Percentiles rank a stretch among this genome's conserved stretches.
Conservation (phyloP, 106 monocot genomes). For the Iris macrosiphon region DNA sequence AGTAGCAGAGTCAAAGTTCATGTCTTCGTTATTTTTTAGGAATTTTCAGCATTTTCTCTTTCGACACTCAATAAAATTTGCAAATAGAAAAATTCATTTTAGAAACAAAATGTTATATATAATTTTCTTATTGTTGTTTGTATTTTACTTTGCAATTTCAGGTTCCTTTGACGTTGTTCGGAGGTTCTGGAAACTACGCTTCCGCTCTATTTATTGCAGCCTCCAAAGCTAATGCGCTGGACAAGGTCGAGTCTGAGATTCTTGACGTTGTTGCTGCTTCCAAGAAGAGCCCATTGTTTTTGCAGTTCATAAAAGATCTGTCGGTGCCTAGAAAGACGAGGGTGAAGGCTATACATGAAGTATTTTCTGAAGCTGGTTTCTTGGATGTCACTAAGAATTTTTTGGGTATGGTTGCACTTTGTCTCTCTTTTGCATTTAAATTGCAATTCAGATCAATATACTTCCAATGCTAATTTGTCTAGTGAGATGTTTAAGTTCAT, state of each 20-base stretch:
- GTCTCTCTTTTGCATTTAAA: too few species aligned
- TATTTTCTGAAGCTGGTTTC: conserved; percentile 70
- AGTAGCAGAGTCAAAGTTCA: too few species aligned
- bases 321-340: conserved; percentile 60
- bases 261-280: conserved; percentile 52
- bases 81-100: not conserved
- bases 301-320: conserved; percentile 70
- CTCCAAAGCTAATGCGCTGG: conserved; percentile 56
- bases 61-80: not conserved
- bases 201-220: conserved; percentile 76
- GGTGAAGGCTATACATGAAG: conserved; percentile 56
- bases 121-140: not conserved
- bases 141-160: conserved; percentile 15
- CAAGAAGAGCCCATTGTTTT: conserved; percentile 68
- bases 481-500: too few species aligned
- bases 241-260: conserved; percentile 76
- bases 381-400: conserved; percentile 86
- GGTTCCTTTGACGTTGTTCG: conserved; percentile 64
- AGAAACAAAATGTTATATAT: too few species aligned
- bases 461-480: too few species aligned
- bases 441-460: too few species aligned
- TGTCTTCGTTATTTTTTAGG: too few species aligned
- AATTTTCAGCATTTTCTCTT: not conserved
- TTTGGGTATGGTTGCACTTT: conserved; percentile 76
- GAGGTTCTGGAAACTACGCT: conserved; percentile 82